Evolutionary conservation across 192 early-diverging fungal genomes (phyloP).

Genomic region (Podila minutissima): DNA sequence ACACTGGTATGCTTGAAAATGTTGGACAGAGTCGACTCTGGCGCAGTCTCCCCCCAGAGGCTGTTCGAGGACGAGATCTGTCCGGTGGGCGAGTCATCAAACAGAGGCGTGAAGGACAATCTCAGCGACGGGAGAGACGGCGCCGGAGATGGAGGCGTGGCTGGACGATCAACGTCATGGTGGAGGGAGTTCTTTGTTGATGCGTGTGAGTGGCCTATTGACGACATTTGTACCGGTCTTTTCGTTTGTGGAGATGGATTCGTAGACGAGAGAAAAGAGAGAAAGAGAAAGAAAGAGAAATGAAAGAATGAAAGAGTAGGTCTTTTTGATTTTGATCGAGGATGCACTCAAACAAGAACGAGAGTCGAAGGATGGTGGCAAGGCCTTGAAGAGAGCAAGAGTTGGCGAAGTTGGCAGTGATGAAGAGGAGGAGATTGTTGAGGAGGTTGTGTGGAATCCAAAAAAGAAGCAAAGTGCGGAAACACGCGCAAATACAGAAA

Average conservation of each 20-base stretch:
- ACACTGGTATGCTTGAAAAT: constrained; percentile 30
- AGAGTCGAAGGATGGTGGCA: too few species aligned
- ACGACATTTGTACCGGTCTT: constrained; percentile 9
- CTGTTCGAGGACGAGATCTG: constrained; percentile 30
- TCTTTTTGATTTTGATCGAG: too few species aligned
- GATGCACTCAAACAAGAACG: too few species aligned
- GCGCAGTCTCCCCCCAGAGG: constrained; percentile 7
- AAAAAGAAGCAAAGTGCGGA: background rate
- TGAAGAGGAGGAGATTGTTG: too few species aligned
- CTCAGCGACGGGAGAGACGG: constrained; percentile 35
- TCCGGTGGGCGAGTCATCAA: constrained; percentile 30
- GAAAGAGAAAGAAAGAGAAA: too few species aligned
- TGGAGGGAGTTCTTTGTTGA: constrained; percentile 2
- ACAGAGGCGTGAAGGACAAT: constrained; percentile 44
- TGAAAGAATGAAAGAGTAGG: background rate
- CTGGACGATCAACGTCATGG: constrained; percentile 15
- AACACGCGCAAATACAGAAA: background rate
- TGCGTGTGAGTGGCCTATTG: constrained; percentile 12
- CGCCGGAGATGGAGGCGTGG: constrained; percentile 16
- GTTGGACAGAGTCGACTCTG: background rate
- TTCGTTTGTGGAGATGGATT: background rate
- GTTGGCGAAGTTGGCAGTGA: background rate
- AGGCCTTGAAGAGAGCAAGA: background rate
- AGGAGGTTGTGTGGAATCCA: background rate
- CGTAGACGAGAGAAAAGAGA: background rate